Base-by-base conservation (phyloP, 2,329 filamentous ascomycete species). In the Epichloe baconii region DNA sequence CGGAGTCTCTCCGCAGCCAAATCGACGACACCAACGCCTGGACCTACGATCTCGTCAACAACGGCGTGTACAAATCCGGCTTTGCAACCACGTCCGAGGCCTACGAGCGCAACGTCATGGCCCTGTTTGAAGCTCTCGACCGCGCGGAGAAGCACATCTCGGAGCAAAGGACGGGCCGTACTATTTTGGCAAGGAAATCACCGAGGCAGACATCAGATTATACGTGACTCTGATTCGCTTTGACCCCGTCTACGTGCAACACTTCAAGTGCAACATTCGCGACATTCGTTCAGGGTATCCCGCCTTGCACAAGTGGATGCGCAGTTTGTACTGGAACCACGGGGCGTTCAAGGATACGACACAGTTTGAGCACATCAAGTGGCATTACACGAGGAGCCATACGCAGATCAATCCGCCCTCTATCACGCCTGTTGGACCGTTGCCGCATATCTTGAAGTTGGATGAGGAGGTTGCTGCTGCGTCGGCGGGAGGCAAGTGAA, bases 291-390 rank as follows among this genome's bases (percentile, higher is more conserved):
- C 79, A 7, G 88, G 88, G 2, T 96, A 93, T 65, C 90, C 90
- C 31, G 72, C 76, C 48, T 70, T 95, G 53, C 87, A 96, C 71
- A 72, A 71, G 53, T 96, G 90, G 89, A 68, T 95, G 70, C 77
- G 86, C 51, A 77, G 83, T 62, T 70, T 95, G 59, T 96, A 95
- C 72, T 95, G 89, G 89, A 83, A 84, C 58, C 66, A 81, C 23
- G 74, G 81, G 0, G 88, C 88, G 2, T 96, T 95, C 71, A 72
- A 73, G 56, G 79, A 86, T 48, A 93, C 89, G 54, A 95, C 90
- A 21, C 79, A 96, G 67, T 95, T 95, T 66, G 80, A 94, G 66
- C 93, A 98, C 70, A 97, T 97, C 72, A 96, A 95, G 79, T 85
- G 73, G 66, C 80, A 83, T 65, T 80, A 79, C 64, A 80, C 78